phyloP scores from a whole-genome alignment of 148 eudicot species.

The Bassia scoparia region DNA sequence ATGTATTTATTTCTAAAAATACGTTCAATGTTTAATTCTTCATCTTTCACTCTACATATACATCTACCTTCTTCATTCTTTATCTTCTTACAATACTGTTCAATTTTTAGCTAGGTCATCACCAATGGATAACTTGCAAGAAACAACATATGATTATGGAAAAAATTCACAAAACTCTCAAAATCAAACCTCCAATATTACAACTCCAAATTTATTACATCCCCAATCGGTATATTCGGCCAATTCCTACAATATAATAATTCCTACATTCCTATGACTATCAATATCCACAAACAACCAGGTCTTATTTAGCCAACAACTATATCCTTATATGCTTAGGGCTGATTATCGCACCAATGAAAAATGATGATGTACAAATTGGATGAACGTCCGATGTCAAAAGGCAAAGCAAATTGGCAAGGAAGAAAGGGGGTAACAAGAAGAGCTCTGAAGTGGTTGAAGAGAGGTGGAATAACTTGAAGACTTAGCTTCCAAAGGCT shows the following conservation, averaged over 20 bases:
- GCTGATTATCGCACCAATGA: not conserved
- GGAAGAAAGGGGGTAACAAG: not conserved
- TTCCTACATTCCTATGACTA: not conserved
- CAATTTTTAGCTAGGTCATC: no score
- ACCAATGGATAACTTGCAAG: not conserved
- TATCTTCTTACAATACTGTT: no score
- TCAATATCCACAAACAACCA: not conserved
- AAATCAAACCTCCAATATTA: not conserved
- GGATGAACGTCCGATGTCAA: slow-evolving; percentile 8
- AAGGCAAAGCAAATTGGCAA: slow-evolving; percentile 12
- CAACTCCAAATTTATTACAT: not conserved
- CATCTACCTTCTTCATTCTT: no score
- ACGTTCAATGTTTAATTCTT: no score
- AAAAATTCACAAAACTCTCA: not conserved
- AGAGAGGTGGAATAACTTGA: slow-evolving; percentile 5
- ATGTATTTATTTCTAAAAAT: no score
- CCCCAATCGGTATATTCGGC: not conserved
- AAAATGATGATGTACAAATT: not conserved
- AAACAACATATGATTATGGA: not conserved
- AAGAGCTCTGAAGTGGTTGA: not conserved
- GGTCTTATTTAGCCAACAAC: not conserved
- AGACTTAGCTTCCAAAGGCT: not conserved
- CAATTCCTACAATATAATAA: not conserved
- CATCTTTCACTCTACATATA: no score
- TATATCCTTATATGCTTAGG: not conserved